Conservation (phyloP, 805 yeast species). For the Spathaspora girioi region DNA sequence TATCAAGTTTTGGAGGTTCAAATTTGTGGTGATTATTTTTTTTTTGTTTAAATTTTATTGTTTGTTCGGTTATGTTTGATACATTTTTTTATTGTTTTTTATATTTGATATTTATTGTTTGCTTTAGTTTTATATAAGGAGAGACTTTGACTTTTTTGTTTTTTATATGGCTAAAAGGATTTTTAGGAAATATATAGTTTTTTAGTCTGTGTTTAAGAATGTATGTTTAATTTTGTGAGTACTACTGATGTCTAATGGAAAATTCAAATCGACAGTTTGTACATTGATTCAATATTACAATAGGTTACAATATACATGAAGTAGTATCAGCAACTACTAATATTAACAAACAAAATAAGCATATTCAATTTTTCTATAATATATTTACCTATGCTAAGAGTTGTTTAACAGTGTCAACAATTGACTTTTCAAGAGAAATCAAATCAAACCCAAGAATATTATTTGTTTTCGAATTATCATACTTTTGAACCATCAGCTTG, state of each 20-base stretch:
- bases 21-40: constrained; percentile 2
- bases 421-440: constrained; percentile 30
- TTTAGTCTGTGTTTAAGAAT: background rate
- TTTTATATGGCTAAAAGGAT: background rate
- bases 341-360: background rate
- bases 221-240: background rate
- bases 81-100: constrained; percentile 1
- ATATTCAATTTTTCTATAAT: background rate
- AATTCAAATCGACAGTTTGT: too few species aligned
- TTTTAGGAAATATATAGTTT: background rate
- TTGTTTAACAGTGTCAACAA: constrained; percentile 40
- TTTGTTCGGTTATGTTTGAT: background rate
- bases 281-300: too few species aligned
- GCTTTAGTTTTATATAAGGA: background rate
- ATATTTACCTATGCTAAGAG: background rate
- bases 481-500: background rate
- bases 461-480: background rate
- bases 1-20: constrained; percentile 2
- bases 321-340: too few species aligned
- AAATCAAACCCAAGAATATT: constrained; percentile 25
- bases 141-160: background rate
- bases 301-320: too few species aligned
- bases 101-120: background rate
- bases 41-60: background rate
- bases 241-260: too few species aligned